Evolutionary conservation across 1,139 yeast genomes (phyloP), one percentile per base, ranked within the genome.

Genomic region (Debaryomyces subglobosus): DNA sequence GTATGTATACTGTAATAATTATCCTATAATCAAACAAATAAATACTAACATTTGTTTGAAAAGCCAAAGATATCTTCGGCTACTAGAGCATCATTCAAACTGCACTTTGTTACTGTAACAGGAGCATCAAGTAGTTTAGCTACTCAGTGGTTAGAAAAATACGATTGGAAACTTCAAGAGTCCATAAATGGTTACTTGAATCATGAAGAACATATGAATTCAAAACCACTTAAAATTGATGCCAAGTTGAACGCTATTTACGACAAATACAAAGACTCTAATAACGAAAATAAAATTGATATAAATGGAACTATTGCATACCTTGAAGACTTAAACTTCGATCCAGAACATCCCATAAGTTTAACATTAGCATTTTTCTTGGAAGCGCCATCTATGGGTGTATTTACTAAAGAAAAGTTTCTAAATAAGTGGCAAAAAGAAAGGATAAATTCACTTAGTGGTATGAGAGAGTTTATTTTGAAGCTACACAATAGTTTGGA

Each of bases 241-340:
- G 50, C 60, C 4, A 53, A 58, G 23, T 56, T 75, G 39, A 53
- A 54, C 30, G 43, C 49, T 5, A 36, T 68, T n/a, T 76, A 60
- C 51, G 62, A 69, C 25, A 55, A 60, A 46, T 72, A 71, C 50
- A 57, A 60, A 39, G 78, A 77, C 49, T 52, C 65, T 1, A 49
- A 52, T 2, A 58, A 64, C 20, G 53, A 54, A 2, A 57, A 56
- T 7, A 54, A 80, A 46, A 76, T 74, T 30, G 94, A 85, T 32
- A 77, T 87, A 24, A 94, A 89, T 50, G 97, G 97, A 0, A 86
- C 97, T 0, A 67, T 92, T 18, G 58, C 63, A 39, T 88, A 85
- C 57, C 71, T 90, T 38, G 76, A 72, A 8, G 96, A 86, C 58
- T 67, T 92, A 45, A 82, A 79, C 0, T 74, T 86, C 40, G 84